Evolutionary conservation across 2,329 filamentous ascomycete species (phyloP).

Genomic region (Fusarium palustre): DNA sequence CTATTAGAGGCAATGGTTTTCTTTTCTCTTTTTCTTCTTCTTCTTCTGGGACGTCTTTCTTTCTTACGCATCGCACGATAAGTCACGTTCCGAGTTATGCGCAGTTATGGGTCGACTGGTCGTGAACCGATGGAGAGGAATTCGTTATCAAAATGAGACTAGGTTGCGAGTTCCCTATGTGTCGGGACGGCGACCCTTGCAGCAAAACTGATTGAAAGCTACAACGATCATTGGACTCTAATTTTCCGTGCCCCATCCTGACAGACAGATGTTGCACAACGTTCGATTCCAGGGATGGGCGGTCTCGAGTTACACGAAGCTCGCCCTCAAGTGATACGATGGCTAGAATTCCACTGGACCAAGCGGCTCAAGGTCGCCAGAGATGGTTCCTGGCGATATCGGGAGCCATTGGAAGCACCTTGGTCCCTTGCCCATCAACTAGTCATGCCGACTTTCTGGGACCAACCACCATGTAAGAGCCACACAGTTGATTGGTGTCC

Average conservation of each 20-base stretch:
- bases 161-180: conserved; percentile 13
- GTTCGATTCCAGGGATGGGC: conserved; percentile 7
- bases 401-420: neutral
- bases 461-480: neutral
- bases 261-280: conserved; percentile 25
- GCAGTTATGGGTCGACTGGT: neutral
- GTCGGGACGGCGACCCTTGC: conserved; percentile 9
- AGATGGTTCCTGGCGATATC: neutral
- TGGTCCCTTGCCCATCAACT: neutral
- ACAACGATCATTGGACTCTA: conserved; percentile 27
- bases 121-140: conserved; percentile 2
- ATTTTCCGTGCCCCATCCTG: conserved; percentile 26
- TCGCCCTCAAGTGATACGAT: neutral
- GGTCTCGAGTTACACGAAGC: neutral
- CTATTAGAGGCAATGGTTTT: neutral
- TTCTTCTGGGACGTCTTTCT: neutral
- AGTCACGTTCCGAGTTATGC: neutral
- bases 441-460: neutral
- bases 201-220: conserved; percentile 12
- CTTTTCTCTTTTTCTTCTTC: neutral
- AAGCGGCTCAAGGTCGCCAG: neutral
- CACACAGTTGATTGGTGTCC: neutral
- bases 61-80: neutral
- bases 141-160: conserved; percentile 20
- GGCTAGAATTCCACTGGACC: neutral